Conservation (phyloP, 2,329 filamentous ascomycete genomes). For the Aspergillus eucalypticola region DNA sequence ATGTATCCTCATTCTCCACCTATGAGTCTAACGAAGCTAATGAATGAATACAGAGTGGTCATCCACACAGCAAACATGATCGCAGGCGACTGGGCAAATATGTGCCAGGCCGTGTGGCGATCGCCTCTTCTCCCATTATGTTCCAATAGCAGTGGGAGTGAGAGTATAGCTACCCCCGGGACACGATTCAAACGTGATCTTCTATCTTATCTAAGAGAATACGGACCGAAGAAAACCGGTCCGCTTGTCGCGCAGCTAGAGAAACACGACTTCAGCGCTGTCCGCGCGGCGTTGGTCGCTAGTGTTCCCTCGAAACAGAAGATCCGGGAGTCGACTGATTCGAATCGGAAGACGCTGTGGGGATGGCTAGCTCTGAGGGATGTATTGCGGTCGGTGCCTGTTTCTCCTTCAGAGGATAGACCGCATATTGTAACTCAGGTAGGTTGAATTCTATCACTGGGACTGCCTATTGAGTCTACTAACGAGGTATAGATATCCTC, state of each 20-base stretch:
- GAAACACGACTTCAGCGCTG: conserved; percentile 66
- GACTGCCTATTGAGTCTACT: neutral
- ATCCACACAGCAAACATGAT: conserved; percentile 95
- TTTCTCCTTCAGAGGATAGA: conserved; percentile 27
- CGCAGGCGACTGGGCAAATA: conserved; percentile 79
- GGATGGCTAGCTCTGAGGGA: conserved; percentile 72
- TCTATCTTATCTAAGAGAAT: conserved; percentile 69
- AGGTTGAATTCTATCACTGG: neutral
- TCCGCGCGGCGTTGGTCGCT: conserved; percentile 72
- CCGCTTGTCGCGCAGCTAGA: conserved; percentile 59
- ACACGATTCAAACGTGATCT: conserved; percentile 74
- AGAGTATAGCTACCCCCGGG: conserved; percentile 46
- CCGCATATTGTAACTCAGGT: conserved; percentile 44
- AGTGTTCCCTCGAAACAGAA: conserved; percentile 72
- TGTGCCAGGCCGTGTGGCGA: conserved; percentile 81
- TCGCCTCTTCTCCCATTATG: conserved; percentile 67
- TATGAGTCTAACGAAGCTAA: neutral
- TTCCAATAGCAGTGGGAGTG: neutral
- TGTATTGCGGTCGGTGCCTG: conserved; percentile 58
- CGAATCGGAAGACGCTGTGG: conserved; percentile 60
- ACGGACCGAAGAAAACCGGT: conserved; percentile 60
- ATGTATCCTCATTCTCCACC: conserved; percentile 13
- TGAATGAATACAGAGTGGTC: conserved; percentile 52
- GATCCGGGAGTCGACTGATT: conserved; percentile 42
- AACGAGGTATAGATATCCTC: conserved; percentile 68